Evolutionary conservation across 495 filamentous ascomycete species (phyloP).

Genomic region (Letharia lupina): DNA sequence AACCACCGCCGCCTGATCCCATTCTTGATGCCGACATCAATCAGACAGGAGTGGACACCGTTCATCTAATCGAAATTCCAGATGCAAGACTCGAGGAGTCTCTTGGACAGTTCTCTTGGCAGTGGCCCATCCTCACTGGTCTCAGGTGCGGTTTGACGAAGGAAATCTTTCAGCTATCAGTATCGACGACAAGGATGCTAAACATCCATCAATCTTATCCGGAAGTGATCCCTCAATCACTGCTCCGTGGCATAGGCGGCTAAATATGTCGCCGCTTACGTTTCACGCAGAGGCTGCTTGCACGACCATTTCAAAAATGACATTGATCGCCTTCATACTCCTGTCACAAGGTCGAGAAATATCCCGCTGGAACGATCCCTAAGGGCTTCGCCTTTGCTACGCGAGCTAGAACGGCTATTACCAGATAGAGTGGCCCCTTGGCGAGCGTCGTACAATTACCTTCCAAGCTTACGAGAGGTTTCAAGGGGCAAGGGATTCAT

Average conservation of each 20-base stretch:
- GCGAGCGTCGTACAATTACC: conserved; percentile 26
- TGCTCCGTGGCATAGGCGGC: background rate
- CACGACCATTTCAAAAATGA: background rate
- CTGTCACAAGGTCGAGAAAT: conserved; percentile 6
- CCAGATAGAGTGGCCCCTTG: conserved; percentile 32
- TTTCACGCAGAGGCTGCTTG: background rate
- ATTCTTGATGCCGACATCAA: background rate
- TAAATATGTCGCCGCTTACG: background rate
- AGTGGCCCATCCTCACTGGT: too few relatives aligned
- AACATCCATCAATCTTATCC: background rate
- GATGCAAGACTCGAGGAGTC: background rate
- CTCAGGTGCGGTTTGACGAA: background rate
- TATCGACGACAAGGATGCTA: background rate
- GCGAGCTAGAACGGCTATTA: conserved; percentile 30
- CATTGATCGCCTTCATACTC: conserved; percentile 7
- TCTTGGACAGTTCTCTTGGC: background rate
- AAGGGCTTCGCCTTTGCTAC: conserved; percentile 25
- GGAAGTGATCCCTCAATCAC: background rate
- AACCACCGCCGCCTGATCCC: background rate
- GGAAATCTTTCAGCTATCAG: background rate
- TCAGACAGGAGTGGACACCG: background rate
- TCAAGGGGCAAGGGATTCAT: conserved; percentile 20
- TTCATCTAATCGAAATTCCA: background rate
- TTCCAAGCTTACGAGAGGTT: conserved; percentile 31
- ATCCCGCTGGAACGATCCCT: conserved; percentile 2